Base-by-base conservation (phyloP, 129 eudicot genomes). In the Mikania micrantha region DNA sequence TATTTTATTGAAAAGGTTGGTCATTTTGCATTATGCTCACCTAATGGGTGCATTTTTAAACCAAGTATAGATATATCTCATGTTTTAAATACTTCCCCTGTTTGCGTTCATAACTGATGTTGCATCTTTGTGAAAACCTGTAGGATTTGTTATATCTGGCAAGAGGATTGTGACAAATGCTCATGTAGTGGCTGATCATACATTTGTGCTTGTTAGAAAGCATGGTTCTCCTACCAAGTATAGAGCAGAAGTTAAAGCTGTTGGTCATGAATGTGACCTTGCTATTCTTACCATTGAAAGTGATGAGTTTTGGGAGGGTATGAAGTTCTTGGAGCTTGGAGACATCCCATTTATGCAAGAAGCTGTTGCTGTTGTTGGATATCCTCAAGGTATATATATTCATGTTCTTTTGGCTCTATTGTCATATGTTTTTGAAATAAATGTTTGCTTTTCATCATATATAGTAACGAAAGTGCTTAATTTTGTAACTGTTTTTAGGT, bases 181-280 rank as follows among this genome's bases (percentile, higher is more conserved):
- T 45, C 99, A 94, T 76, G 99, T 94, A 20, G 99, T 94, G 72
- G 99, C 99, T 74, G 97, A 94, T 80, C 82, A 87, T 66, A 94
- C 97, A 10, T 94, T 94, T 80, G 97, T 94, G 17, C 97, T 89
- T 38, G 90, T 89, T 57, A 83, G 97, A 81, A 94, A 94, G 78
- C 99, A 89, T 72, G 99, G 99, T 45, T 94, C 95, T 67, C 97
- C 99, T 20, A 87, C 85, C 49, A 94, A 94, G 75, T 87, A 94
- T 40, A 83, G 88, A 72, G 99, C 99, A 5, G 83, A 85, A 64
- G 87, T 94, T 40, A 84, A 85, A 75, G 97, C 99, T 64, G 85
- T 94, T 41, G 99, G 97, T 25, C 99, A 94, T 82, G 99, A 94
- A 74, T 94, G 99, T 76, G 97, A 94, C 69, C 73, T 94, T 81